Evolutionary conservation across 2,329 filamentous ascomycete species (phyloP), one percentile per base, ranked within the genome.

Genomic region (Raffaelea albimanens): DNA sequence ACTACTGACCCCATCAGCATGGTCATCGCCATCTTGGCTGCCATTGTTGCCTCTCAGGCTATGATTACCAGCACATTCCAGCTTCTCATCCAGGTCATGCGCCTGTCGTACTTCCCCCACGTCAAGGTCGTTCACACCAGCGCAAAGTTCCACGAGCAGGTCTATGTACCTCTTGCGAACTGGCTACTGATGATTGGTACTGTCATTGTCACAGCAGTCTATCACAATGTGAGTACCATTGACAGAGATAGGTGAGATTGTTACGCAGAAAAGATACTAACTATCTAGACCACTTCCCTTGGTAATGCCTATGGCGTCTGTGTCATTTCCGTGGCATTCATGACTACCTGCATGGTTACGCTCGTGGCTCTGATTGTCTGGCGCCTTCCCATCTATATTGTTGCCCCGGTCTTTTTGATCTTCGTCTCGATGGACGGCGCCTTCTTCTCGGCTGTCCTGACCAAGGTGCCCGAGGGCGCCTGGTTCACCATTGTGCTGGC

Each of bases 301-400:
- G 85, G 85, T 21, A 80, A 87, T 56, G 85, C 85, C 0, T 89
- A 89, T 56, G 84, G 85, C 36, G 81, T 87, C 8, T 90, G 85
- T 54, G 85, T 90, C 59, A 87, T 89, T 56, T 77, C 86, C 43
- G 85, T 89, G 40, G 87, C 85, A 0, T 87, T 89, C 59, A 80
- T 90, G 57, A 83, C 83, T 47, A 89, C 85, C 0, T 83, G 76
- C 61, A 80, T 91, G 73, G 81, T 87, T 2, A 75, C 82, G 0
- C 67, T 90, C 1, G 82, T 84, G 2, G 81, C 85, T 0, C 70
- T 89, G 2, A 70, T 89, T 34, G 81, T 87, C 36, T 90, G 85
- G 85, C 72, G 76, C 19, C 61, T 84, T 22, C 73, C 76, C 2
- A 67, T 77, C 2, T 70, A 72, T 45, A 54, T 82, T n/a, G 80